Percentiles rank a stretch among this genome's conserved stretches.
These are phyloP conservation scores for Phialocephala subalpina DNA, from an alignment of 2,329 filamentous ascomycete genomes.

Conservation along the genomic window DNA sequence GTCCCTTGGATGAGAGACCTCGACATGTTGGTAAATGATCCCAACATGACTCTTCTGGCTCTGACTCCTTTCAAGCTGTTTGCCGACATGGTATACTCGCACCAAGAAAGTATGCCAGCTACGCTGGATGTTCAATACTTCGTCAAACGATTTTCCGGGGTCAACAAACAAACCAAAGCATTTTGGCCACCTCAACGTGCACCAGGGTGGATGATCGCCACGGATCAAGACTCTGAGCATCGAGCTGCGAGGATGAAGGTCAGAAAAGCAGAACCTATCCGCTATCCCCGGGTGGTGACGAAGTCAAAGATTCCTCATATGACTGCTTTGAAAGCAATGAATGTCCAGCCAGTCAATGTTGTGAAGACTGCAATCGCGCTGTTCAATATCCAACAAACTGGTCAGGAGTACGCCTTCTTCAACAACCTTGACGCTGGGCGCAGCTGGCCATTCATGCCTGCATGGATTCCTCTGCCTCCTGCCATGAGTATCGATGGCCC, in stretches of 20 bases:
- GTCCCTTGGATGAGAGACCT: slow-evolving; percentile 13
- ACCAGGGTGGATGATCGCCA: slow-evolving; percentile 15
- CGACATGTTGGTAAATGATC: slow-evolving; percentile 1
- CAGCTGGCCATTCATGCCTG: slow-evolving; percentile 15
- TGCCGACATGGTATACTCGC: slow-evolving; percentile 1
- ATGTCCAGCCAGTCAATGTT: slow-evolving; percentile 7
- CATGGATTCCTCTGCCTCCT: slow-evolving; percentile 14
- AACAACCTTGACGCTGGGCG: slow-evolving; percentile 13
- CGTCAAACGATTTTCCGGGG: slow-evolving; percentile 4
- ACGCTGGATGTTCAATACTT: not conserved
- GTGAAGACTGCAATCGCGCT: slow-evolving; percentile 16
- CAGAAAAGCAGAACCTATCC: slow-evolving; percentile 6
- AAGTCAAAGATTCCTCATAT: slow-evolving; percentile 1
- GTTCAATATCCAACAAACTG: slow-evolving; percentile 15
- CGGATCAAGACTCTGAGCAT: not conserved
- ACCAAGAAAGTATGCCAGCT: not conserved
- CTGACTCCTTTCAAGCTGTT: slow-evolving; percentile 11
- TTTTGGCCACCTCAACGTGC: slow-evolving; percentile 17
- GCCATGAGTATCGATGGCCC: slow-evolving; percentile 17
- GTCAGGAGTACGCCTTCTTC: slow-evolving; percentile 17
- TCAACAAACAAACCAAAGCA: slow-evolving; percentile 7
- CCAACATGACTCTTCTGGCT: not conserved
- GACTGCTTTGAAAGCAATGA: not conserved
- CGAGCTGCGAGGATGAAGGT: not conserved
- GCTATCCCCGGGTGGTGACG: slow-evolving; percentile 5